Percentiles rank a stretch among this genome's conserved stretches.
Conservation (phyloP, 2,329 filamentous ascomycete species). For the Colletotrichum spinosum region DNA sequence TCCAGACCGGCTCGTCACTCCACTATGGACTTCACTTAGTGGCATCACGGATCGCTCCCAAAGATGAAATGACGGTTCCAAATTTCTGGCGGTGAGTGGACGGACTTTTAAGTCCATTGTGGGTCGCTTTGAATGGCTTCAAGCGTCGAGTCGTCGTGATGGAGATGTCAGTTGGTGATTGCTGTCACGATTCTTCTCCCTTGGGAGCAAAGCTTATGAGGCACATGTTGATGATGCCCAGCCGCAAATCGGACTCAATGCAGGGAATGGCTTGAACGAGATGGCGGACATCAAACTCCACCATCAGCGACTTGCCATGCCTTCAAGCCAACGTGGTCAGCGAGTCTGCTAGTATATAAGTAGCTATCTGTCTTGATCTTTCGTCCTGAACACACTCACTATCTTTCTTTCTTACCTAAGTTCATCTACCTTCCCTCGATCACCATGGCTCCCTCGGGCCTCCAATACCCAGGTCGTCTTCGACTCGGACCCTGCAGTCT, state of each 20-base stretch:
- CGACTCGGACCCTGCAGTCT: not conserved
- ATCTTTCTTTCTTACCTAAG: too few species aligned
- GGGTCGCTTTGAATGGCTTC: not conserved
- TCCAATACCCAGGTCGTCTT: slow-evolving; percentile 16
- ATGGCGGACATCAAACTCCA: slow-evolving; percentile 9
- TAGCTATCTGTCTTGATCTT: not conserved
- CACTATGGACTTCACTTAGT: slow-evolving; percentile 20
- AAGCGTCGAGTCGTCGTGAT: not conserved
- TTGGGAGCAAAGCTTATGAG: not conserved
- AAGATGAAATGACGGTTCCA: slow-evolving; percentile 8
- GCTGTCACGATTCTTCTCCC: not conserved
- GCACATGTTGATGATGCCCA: not conserved
- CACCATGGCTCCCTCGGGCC: slow-evolving; percentile 7
- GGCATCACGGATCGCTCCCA: not conserved
- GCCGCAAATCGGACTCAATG: not conserved
- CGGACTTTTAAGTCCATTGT: slow-evolving; percentile 23
- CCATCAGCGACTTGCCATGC: not conserved
- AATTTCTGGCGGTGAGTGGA: not conserved
- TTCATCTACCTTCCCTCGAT: not conserved
- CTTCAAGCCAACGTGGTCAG: not conserved
- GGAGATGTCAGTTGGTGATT: not conserved
- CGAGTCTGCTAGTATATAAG: not conserved
- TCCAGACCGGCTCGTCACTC: not conserved
- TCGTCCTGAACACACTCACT: not conserved
- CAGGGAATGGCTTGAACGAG: not conserved